Percentiles rank a stretch among this genome's conserved stretches.
Evolutionary conservation across 2,329 filamentous ascomycete species (phyloP).

Genomic region (Fusarium chuoi): DNA sequence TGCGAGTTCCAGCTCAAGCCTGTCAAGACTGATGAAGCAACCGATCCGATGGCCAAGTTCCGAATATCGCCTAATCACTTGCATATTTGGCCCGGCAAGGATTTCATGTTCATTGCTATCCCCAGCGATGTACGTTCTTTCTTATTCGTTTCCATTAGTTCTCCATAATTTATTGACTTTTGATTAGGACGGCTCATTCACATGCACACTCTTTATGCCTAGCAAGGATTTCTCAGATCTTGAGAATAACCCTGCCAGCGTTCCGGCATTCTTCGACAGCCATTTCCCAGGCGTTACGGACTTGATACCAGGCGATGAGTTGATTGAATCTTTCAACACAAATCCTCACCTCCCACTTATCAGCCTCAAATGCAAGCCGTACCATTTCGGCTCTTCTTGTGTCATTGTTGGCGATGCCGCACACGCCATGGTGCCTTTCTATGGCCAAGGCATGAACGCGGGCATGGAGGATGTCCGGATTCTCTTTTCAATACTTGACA

Average conservation of each 20-base stretch:
- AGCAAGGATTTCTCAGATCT: constrained; percentile 74
- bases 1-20: constrained; percentile 90
- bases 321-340: constrained; percentile 77
- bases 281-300: constrained; percentile 88
- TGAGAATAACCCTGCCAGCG: constrained; percentile 66
- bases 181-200: constrained; percentile 85
- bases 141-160: background rate
- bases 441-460: constrained; percentile 97
- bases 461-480: constrained; percentile 94
- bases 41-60: constrained; percentile 63
- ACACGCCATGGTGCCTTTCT: constrained; percentile 98
- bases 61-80: constrained; percentile 90
- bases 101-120: constrained; percentile 99
- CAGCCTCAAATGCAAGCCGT: constrained; percentile 89
- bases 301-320: constrained; percentile 73
- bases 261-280: constrained; percentile 79
- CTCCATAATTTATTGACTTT: constrained; percentile 9
- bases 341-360: constrained; percentile 95
- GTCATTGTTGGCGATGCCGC: constrained; percentile 94
- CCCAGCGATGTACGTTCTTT: constrained; percentile 68
- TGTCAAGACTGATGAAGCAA: constrained; percentile 41
- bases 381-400: constrained; percentile 80
- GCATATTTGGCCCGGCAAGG: constrained; percentile 94
- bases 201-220: constrained; percentile 91
- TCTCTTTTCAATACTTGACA: constrained; percentile 84